Conservation (phyloP, 2,329 filamentous ascomycete species). For the Cordyceps pruinosa region DNA sequence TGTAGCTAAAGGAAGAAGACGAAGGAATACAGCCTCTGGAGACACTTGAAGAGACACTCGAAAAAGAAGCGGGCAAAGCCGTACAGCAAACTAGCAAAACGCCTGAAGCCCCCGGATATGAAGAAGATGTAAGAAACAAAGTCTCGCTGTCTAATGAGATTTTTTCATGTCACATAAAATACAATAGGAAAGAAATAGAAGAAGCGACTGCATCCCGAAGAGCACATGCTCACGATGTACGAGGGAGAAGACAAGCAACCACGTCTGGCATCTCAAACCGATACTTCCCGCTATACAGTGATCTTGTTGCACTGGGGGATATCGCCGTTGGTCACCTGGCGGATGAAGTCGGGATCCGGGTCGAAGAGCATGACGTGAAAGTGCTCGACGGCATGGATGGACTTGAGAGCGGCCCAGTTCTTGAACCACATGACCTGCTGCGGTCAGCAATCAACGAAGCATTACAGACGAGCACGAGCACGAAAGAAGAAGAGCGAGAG, state of each 20-base stretch:
- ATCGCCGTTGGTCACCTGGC: constrained; percentile 66
- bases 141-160: constrained; percentile 8
- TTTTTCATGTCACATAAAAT: constrained; percentile 14
- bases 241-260: not conserved
- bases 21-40: not conserved
- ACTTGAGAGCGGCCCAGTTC: constrained; percentile 83
- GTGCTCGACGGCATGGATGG: constrained; percentile 80
- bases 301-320: constrained; percentile 52
- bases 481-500: not conserved
- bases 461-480: not conserved
- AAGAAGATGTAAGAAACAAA: not conserved
- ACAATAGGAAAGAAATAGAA: not conserved
- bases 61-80: not conserved
- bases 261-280: not conserved
- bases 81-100: not conserved
- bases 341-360: constrained; percentile 63
- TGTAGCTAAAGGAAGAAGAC: not conserved
- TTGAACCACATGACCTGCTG: constrained; percentile 39
- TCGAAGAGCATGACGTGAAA: constrained; percentile 90
- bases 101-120: not conserved
- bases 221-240: not conserved
- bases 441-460: constrained; percentile 9
- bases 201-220: not conserved
- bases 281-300: constrained; percentile 11
- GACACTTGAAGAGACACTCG: not conserved